phyloP scores from a whole-genome alignment of 106 monocot species.

The Agapanthus africanus region DNA sequence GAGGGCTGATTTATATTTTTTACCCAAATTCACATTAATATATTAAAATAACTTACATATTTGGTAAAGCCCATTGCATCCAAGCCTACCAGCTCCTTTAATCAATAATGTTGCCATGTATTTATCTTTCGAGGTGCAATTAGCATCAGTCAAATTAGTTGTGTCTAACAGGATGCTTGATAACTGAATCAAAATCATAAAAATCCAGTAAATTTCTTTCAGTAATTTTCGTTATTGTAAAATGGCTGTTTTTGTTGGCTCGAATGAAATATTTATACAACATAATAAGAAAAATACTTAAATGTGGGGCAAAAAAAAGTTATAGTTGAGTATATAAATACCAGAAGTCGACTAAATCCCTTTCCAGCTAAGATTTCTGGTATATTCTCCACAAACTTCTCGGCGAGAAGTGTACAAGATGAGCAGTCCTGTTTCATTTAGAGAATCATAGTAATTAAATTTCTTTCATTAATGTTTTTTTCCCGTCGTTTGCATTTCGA shows the following conservation, averaged over 20 bases:
- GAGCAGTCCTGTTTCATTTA: constrained; percentile 25
- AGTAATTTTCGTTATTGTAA: too few relatives aligned
- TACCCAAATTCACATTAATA: not conserved
- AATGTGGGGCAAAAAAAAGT: too few relatives aligned
- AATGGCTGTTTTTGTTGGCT: too few relatives aligned
- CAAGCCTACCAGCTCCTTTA: constrained; percentile 28
- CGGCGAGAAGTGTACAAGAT: constrained; percentile 19
- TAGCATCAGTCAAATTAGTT: constrained; percentile 11
- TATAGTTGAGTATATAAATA: not conserved
- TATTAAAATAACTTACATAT: constrained; percentile 15
- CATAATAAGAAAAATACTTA: too few relatives aligned
- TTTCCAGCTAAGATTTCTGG: constrained; percentile 27
- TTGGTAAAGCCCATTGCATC: constrained; percentile 27
- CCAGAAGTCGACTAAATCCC: constrained; percentile 31
- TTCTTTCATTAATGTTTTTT: too few relatives aligned
- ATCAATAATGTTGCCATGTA: constrained; percentile 26
- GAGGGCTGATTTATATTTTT: not conserved
- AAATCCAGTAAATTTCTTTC: not conserved
- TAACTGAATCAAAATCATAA: constrained; percentile 8
- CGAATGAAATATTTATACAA: too few relatives aligned
- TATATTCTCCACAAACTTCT: constrained; percentile 13
- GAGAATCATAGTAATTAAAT: not conserved
- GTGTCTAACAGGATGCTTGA: constrained; percentile 35
- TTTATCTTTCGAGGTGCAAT: constrained; percentile 28
- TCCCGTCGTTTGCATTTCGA: too few relatives aligned